Evolutionary conservation across 345 rosid species (phyloP).

Genomic region (Mallotus nudiflorus): DNA sequence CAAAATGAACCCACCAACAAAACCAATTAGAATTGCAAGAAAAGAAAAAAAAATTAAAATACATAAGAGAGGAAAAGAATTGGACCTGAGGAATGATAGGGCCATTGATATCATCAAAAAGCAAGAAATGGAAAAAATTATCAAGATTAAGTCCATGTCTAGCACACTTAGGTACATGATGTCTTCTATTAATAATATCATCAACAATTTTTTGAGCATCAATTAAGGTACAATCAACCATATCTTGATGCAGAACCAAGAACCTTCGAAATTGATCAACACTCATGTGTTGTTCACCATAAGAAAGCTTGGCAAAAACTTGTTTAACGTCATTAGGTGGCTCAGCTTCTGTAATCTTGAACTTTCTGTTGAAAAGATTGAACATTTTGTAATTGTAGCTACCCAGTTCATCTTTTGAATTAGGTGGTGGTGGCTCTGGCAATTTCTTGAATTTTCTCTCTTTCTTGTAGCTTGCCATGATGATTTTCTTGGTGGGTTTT

Average conservation of each 20-base stretch:
- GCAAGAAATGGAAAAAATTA: conserved; percentile 32
- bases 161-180: conserved; percentile 11
- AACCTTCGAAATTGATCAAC: conserved; percentile 27
- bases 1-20: not conserved
- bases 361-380: conserved; percentile 32
- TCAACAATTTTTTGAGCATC: conserved; percentile 23
- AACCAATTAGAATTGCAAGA: not conserved
- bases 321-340: conserved; percentile 27
- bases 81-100: conserved; percentile 23
- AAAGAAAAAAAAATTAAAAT: not conserved
- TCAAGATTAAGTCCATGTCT: conserved; percentile 25
- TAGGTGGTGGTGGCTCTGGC: not conserved
- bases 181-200: conserved; percentile 16
- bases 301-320: conserved; percentile 15
- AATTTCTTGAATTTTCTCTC: conserved; percentile 10
- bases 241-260: conserved; percentile 20
- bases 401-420: conserved; percentile 14
- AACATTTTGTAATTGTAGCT: conserved; percentile 37
- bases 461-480: conserved; percentile 21
- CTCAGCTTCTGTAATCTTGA: conserved; percentile 35
- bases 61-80: not conserved
- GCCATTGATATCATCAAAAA: conserved; percentile 32
- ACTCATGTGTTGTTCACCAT: conserved; percentile 20
- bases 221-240: conserved; percentile 14
- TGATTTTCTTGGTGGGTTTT: not conserved